Evolutionary conservation across 2,329 filamentous ascomycete genomes (phyloP).

Genomic region (Parafenestella ontariensis): DNA sequence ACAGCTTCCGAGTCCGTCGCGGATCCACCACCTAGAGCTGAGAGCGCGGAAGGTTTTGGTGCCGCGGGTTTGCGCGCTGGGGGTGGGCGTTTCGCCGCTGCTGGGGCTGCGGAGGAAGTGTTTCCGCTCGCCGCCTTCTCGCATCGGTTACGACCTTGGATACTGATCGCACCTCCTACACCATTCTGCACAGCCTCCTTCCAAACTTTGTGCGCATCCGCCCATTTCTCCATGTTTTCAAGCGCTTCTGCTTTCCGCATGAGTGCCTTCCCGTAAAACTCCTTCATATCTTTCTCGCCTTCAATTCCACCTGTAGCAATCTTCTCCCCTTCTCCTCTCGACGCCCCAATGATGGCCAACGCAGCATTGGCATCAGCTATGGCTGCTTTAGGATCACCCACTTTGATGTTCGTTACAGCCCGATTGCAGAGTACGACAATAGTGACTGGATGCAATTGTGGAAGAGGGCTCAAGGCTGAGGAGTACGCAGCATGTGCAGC

Average conservation of each 20-base stretch:
- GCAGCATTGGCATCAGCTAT: conserved; percentile 84
- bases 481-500: conserved; percentile 85
- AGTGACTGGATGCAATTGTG: conserved; percentile 78
- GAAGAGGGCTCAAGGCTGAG: conserved; percentile 75
- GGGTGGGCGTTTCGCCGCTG: conserved; percentile 32
- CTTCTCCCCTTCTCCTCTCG: conserved; percentile 78
- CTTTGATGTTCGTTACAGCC: conserved; percentile 87
- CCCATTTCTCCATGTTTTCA: conserved; percentile 94
- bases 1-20: conserved; percentile 75
- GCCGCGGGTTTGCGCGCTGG: conserved; percentile 35
- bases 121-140: conserved; percentile 74
- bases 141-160: conserved; percentile 86
- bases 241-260: conserved; percentile 95
- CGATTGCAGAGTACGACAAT: conserved; percentile 94
- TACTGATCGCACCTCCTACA: conserved; percentile 82
- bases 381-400: conserved; percentile 87
- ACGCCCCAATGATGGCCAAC: conserved; percentile 78
- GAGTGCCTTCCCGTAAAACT: conserved; percentile 91
- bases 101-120: conserved; percentile 20
- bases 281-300: conserved; percentile 81
- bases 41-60: conserved; percentile 51
- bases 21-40: conserved; percentile 48
- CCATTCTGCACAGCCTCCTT: conserved; percentile 81
- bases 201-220: conserved; percentile 82
- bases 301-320: conserved; percentile 71